Evolutionary conservation across 2,329 filamentous ascomycete genomes (phyloP), one percentile per base, ranked within the genome.

Genomic region (Fusarium sp.): DNA sequence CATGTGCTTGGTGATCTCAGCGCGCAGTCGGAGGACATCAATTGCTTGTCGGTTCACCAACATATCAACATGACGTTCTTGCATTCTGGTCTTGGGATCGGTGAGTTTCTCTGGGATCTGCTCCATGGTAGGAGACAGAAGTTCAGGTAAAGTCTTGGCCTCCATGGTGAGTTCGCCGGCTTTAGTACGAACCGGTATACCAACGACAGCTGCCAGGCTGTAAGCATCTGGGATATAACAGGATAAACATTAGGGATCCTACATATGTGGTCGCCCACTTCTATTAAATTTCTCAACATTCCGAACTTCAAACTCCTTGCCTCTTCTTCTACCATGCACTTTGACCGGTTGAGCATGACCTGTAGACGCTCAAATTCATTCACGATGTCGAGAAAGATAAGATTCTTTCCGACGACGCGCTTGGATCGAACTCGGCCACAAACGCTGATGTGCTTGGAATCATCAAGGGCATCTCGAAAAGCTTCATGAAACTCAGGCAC

Each of bases 201-300:
- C 96, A 64, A 86, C 90, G 60, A 95, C 85, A 67, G 93, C 92
- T 91, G 82, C 75, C 71, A 79, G 76, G 77, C 44, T 67, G 68
- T 76, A 70, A 76, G 73, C 72, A 71, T 75, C 69, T 69, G 73
- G 65, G 62, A 65, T 54, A 60, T 47, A 67, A 58, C 47, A 60
- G 54, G 33, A 54, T 69, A 42, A 73, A 60, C 61, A 73, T 72
- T 74, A 61, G 73, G 71, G 72, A 86, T 79, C 92, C 84, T 87
- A 94, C 93, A 91, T 79, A 96, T 91, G 80, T 93, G 92, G 84
- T 98, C 96, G 71, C 96, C 96, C 75, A 93, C 89, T 74, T 93
- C 90, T 53, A 95, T 86, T 61, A 94, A 82, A 70, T 90, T 90
- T 71, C 88, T 88, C 71, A 93, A 88, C 43, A 88, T 81, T 77